Base-by-base conservation (phyloP, 331 rosid genomes). In the Acacia pycnantha region DNA sequence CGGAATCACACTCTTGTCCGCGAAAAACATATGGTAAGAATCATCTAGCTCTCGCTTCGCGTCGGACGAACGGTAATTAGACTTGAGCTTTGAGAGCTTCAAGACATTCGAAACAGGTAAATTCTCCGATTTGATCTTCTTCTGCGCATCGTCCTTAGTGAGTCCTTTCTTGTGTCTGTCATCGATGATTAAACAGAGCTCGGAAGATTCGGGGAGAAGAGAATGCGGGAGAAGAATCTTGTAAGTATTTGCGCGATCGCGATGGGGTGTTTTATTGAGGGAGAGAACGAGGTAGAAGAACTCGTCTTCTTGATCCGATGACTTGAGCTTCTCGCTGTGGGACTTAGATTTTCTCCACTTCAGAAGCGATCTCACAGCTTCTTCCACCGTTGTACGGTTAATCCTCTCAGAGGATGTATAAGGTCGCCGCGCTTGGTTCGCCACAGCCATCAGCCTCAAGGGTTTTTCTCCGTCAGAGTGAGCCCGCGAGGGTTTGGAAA, bases 61-160 rank as follows among this genome's bases (percentile, higher is more conserved):
- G 84, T 92, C 98, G 10, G 91, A 91, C 0, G 98, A 76, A 3
- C 87, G 89, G 77, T 90, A 94, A 47, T 92, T 90, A 2, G 97
- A 78, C 33, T 87, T 88, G 46, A 94, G 93, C 83, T 92, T 91
- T 9, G 97, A 86, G 8, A 92, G 78, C 77, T 80, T 92, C 27
- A 94, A 61, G 11, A 94, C 79, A 66, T 90, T 89, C 1, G 94
- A 68, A 6, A 92, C 15, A 0, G 96, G 90, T 4, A 94, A 78
- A 0, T 84, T 78, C 2, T 94, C 97, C 4, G 90, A 77, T 11
- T 87, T 79, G 77, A 92, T 85, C 84, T 89, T 92, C 47, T 84
- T 48, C 54, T 69, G 65, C 21, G 90, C 91, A 2, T 77, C 85
- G 4, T 88, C 87, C 69, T 94, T 92, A 29, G 90, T 85, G 74